Percentiles rank a stretch among this genome's conserved stretches.
Conservation (phyloP, 371 early-diverging fungal species). For the Mucor indicus region DNA sequence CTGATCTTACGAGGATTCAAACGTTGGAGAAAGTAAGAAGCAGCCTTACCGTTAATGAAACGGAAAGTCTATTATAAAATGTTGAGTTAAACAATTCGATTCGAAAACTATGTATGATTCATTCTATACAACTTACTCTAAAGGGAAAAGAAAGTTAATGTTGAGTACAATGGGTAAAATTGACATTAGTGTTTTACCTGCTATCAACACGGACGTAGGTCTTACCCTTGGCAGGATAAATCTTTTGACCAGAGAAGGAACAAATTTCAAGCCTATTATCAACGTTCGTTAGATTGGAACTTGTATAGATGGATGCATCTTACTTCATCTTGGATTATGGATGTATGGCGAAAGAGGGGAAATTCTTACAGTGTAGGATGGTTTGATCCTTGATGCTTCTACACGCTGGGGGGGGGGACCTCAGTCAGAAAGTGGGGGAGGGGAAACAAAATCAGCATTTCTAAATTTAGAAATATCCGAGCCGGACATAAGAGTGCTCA, state of each 20-base stretch:
- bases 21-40: constrained; percentile 94
- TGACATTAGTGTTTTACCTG: constrained; percentile 49
- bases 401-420: too few species aligned
- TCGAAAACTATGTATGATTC: too few species aligned
- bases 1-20: constrained; percentile 94
- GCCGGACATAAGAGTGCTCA: too few species aligned
- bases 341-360: constrained; percentile 23
- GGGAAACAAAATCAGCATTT: too few species aligned
- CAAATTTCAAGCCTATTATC: constrained; percentile 80
- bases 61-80: constrained; percentile 73
- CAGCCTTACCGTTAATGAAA: constrained; percentile 93
- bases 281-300: background rate
- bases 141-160: background rate
- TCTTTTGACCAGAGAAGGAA: constrained; percentile 96
- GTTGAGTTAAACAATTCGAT: too few species aligned
- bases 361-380: too few species aligned
- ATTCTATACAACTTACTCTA: constrained; percentile 22
- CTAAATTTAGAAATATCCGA: too few species aligned
- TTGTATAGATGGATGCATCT: background rate
- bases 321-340: constrained; percentile 22
- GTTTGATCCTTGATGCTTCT: too few species aligned
- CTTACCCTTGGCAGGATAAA: constrained; percentile 98
- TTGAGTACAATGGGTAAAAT: too few species aligned
- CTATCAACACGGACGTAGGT: constrained; percentile 89
- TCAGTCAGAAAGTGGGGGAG: too few species aligned